phyloP scores from a whole-genome alignment of 2,329 filamentous ascomycete species.

The Podosphaera fusca region DNA sequence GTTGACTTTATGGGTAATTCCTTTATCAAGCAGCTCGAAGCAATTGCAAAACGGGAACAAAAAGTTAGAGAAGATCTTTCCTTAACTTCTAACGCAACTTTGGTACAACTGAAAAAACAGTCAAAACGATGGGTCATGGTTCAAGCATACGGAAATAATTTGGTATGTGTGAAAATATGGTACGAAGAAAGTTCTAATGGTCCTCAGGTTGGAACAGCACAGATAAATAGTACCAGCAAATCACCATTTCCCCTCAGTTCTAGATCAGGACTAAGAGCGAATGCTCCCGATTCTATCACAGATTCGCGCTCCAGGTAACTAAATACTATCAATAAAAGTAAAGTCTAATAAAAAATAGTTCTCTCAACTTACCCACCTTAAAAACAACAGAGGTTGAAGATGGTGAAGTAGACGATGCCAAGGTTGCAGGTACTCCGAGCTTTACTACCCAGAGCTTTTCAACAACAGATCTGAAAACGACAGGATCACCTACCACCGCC shows the following conservation, averaged over 20 bases:
- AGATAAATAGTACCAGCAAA: slow-evolving; percentile 4
- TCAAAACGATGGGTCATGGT: slow-evolving; percentile 50
- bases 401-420: slow-evolving; percentile 46
- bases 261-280: slow-evolving; percentile 28
- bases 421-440: slow-evolving; percentile 9
- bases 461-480: slow-evolving; percentile 2
- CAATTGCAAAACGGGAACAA: slow-evolving; percentile 40
- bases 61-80: slow-evolving; percentile 49
- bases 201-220: slow-evolving; percentile 2
- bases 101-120: slow-evolving; percentile 44
- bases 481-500: slow-evolving; percentile 1
- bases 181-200: not conserved
- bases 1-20: slow-evolving; percentile 68
- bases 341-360: slow-evolving; percentile 16
- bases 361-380: slow-evolving; percentile 14
- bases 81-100: slow-evolving; percentile 46
- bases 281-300: slow-evolving; percentile 42
- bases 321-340: not conserved
- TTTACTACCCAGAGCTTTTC: slow-evolving; percentile 1
- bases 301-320: slow-evolving; percentile 16
- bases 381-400: slow-evolving; percentile 36
- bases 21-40: slow-evolving; percentile 38
- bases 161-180: not conserved
- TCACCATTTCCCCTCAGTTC: slow-evolving; percentile 1
- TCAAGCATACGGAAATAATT: slow-evolving; percentile 35